These are phyloP conservation scores for Capillidium heterosporum DNA, from an alignment of 371 early-diverging fungal genomes.

Conservation along the genomic window DNA sequence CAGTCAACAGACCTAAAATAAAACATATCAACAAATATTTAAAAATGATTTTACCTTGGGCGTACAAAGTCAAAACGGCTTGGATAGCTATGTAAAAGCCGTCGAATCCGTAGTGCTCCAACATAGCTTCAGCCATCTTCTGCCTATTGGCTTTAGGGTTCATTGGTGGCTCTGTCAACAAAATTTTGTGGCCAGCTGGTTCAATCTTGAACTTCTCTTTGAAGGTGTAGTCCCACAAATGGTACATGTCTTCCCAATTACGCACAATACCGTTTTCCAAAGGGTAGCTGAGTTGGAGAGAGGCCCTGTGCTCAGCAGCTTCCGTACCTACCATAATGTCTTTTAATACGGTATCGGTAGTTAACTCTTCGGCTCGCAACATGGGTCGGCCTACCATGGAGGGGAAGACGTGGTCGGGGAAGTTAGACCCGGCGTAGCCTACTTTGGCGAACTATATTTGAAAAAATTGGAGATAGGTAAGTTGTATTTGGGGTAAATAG, in stretches of 20 bases:
- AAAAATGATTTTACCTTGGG: slow-evolving; percentile 51
- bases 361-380: slow-evolving; percentile 81
- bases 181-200: slow-evolving; percentile 71
- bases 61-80: slow-evolving; percentile 91
- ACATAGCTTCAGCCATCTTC: slow-evolving; percentile 87
- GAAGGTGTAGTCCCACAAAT: slow-evolving; percentile 95
- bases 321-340: slow-evolving; percentile 97
- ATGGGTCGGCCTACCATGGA: slow-evolving; percentile 94
- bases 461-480: neutral
- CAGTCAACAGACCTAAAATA: slow-evolving; percentile 63
- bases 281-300: slow-evolving; percentile 90
- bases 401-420: slow-evolving; percentile 88
- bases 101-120: slow-evolving; percentile 87
- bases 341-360: slow-evolving; percentile 55
- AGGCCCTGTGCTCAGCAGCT: slow-evolving; percentile 71
- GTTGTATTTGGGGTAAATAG: neutral
- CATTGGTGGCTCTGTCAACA: slow-evolving; percentile 92
- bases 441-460: slow-evolving; percentile 78
- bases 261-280: slow-evolving; percentile 96
- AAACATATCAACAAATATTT: neutral
- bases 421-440: slow-evolving; percentile 91
- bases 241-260: slow-evolving; percentile 96
- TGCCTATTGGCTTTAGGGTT: slow-evolving; percentile 84
- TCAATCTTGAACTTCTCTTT: slow-evolving; percentile 74
- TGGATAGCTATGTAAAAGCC: slow-evolving; percentile 91